Base-by-base conservation (phyloP, 257 asterid genomes). In the Fraxinus excelsior region DNA sequence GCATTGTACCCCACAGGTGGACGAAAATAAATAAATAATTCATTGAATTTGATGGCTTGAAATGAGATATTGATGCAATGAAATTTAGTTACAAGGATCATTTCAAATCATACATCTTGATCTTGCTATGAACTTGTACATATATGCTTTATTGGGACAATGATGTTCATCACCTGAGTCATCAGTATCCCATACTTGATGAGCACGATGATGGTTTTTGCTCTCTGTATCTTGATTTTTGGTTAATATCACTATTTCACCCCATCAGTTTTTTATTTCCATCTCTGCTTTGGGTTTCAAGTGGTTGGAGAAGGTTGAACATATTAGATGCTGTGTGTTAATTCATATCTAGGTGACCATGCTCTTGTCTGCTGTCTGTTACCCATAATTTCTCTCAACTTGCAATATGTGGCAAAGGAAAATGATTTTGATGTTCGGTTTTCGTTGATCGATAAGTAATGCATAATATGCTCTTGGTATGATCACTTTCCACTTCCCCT, bases 401-500 rank as follows among this genome's bases (percentile, higher is more conserved):
- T 21, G 58, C 21, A 46, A 46, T 46, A 14, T 16, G 58, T 46
- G 56, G 56, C 58, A 16, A 46, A 46, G n/a, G 58, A 46, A 14
- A 46, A 46, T 14, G 21, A 16, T 46, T 46, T 14, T 14, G 7
- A 46, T 46, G 58, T 46, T 46, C 16, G 21, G 58, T n/a, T 16
- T 46, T 46, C 7, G 2, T 46, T 46, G 7, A 46, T 46, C 21
- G 0, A 14, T 16, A 4, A 46, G 58, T 46, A 46, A 46, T 0
- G 2, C 8, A 46, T 3, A 14, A 4, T 21, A 46, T 1, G n/a
- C 6, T 77, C 29, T 28, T 44, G 12, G 66, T 78, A 29, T 82
- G 79, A 75, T 58, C 21, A 6, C 64, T 51, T 71, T 51, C 70
- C 72, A 21, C 72, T 79, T 46, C 65, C 67, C 38, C 72, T 65